Evolutionary conservation across 2,329 filamentous ascomycete species (phyloP).

Genomic region (Curvularia lunata): DNA sequence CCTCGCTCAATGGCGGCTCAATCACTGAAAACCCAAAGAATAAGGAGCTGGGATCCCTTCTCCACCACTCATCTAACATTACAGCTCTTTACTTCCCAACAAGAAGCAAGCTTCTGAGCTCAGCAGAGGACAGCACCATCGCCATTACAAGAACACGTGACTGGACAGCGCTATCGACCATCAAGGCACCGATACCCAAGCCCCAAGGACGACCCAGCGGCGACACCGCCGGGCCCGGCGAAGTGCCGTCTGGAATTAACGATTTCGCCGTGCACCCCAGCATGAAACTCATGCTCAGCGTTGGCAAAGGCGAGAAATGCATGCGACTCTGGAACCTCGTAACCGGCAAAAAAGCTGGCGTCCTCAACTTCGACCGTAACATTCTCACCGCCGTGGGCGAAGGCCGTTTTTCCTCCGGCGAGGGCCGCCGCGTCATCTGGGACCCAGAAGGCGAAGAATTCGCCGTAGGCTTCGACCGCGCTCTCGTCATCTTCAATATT

Average conservation of each 20-base stretch:
- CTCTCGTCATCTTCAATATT: conserved; percentile 83
- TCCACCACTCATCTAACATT: conserved; percentile 85
- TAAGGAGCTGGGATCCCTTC: conserved; percentile 81
- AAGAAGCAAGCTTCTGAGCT: conserved; percentile 84
- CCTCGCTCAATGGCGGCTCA: conserved; percentile 72
- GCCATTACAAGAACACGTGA: conserved; percentile 86
- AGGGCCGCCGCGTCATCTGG: conserved; percentile 85
- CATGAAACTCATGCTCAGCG: conserved; percentile 94
- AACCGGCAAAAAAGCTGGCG: conserved; percentile 93
- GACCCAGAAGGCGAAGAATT: conserved; percentile 79
- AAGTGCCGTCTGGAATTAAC: conserved; percentile 85
- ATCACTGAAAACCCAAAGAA: conserved; percentile 87
- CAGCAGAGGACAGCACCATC: conserved; percentile 89
- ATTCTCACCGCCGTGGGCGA: conserved; percentile 79
- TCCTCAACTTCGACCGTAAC: conserved; percentile 80
- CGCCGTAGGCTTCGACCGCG: conserved; percentile 85
- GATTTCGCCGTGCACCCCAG: conserved; percentile 95
- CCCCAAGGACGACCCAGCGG: conserved; percentile 80
- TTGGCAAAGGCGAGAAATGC: conserved; percentile 85
- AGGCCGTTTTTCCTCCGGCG: conserved; percentile 76
- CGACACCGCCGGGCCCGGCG: conserved; percentile 83
- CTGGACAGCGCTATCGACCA: conserved; percentile 84
- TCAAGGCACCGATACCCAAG: conserved; percentile 88
- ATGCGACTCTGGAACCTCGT: conserved; percentile 97
- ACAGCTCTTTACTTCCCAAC: conserved; percentile 83